Percentiles rank a stretch among this genome's conserved stretches.
Conservation (phyloP, 305 asterid genomes). For the Fraxinus paxiana region DNA sequence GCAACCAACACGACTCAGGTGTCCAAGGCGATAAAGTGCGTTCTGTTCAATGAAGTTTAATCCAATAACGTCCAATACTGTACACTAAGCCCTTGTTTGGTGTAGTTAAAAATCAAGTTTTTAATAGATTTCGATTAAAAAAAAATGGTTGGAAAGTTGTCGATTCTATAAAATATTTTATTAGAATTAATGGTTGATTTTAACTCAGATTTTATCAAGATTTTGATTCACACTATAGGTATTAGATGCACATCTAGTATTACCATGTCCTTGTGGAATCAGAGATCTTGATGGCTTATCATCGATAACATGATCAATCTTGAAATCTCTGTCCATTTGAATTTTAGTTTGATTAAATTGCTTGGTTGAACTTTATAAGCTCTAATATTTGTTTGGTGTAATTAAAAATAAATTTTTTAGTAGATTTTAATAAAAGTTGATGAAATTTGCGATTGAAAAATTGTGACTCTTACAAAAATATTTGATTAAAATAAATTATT, state of each 20-base stretch:
- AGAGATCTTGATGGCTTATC: not conserved
- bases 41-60: not conserved
- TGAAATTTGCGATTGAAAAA: too few relatives aligned
- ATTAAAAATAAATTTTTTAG: too few relatives aligned
- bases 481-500: too few relatives aligned
- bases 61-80: not conserved
- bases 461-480: not conserved
- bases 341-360: not conserved
- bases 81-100: not conserved
- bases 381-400: too few relatives aligned
- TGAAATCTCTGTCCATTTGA: not conserved
- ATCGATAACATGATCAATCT: not conserved
- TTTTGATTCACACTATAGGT: not conserved
- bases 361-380: not conserved
- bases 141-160: not conserved
- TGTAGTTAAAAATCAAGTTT: too few relatives aligned
- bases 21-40: not conserved
- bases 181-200: not conserved
- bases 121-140: too few relatives aligned
- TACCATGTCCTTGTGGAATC: not conserved
- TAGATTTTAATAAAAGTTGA: too few relatives aligned
- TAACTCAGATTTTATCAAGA: too few relatives aligned
- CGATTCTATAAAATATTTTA: not conserved
- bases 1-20: not conserved
- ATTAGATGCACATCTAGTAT: not conserved